These are phyloP conservation scores for Ogataea pini DNA, from an alignment of 805 yeast genomes.

Conservation along the genomic window DNA sequence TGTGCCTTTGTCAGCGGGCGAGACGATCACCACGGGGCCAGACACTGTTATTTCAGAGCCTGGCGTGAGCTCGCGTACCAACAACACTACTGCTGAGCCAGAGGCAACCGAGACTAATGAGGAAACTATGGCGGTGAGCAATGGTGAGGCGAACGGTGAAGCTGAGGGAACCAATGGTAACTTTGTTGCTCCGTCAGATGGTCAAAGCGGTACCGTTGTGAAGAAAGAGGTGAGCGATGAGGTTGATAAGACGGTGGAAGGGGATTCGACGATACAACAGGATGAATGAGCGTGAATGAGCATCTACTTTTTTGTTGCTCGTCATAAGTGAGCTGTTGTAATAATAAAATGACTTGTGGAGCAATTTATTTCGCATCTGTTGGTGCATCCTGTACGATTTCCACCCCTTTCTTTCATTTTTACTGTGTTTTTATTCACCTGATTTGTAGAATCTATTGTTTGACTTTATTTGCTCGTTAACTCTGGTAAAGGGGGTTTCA, in stretches of 20 bases:
- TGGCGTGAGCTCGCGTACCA: conserved; percentile 14
- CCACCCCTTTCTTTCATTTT: neutral
- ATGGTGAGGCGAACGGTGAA: conserved; percentile 5
- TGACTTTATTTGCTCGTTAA: conserved; percentile 4
- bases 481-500: neutral
- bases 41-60: conserved; percentile 20
- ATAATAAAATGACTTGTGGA: too few relatives aligned
- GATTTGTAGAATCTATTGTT: neutral
- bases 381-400: neutral
- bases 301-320: too few relatives aligned
- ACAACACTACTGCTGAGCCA: conserved; percentile 16
- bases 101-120: neutral
- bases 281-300: conserved; percentile 37
- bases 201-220: neutral
- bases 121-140: neutral
- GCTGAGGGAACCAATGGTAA: neutral
- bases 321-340: too few relatives aligned
- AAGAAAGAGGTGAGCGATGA: conserved; percentile 3
- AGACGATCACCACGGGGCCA: conserved; percentile 16
- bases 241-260: conserved; percentile 38
- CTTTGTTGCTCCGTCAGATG: neutral
- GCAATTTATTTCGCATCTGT: neutral
- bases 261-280: conserved; percentile 50
- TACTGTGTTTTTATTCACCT: neutral
- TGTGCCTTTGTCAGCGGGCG: conserved; percentile 19